Conservation (phyloP, 441 rosid genomes). For the Manihot esculenta region DNA sequence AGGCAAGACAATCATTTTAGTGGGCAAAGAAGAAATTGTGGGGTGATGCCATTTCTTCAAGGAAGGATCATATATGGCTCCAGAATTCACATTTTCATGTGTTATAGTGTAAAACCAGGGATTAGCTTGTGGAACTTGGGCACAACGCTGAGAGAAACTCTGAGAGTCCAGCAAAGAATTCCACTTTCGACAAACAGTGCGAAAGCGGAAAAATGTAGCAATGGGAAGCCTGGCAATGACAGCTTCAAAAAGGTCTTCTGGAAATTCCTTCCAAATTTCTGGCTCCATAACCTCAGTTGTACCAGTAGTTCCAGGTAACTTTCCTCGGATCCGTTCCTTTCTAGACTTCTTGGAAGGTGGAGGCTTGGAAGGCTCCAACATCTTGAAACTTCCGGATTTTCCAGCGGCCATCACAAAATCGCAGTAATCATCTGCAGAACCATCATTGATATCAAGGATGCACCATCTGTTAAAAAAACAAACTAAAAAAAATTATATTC, state of each 20-base stretch:
- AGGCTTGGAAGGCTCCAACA: slow-evolving; percentile 70
- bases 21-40: slow-evolving; percentile 61
- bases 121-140: slow-evolving; percentile 47
- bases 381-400: slow-evolving; percentile 58
- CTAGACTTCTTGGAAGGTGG: slow-evolving; percentile 69
- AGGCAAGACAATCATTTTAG: slow-evolving; percentile 75
- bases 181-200: slow-evolving; percentile 86
- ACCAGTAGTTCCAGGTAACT: slow-evolving; percentile 36
- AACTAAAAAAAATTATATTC: slow-evolving; percentile 2
- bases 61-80: slow-evolving; percentile 88
- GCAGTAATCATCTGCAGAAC: slow-evolving; percentile 64
- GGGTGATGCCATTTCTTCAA: slow-evolving; percentile 88
- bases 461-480: slow-evolving; percentile 56
- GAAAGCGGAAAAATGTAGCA: slow-evolving; percentile 79
- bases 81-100: slow-evolving; percentile 76
- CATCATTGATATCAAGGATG: slow-evolving; percentile 53
- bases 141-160: slow-evolving; percentile 74
- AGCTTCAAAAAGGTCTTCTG: slow-evolving; percentile 90
- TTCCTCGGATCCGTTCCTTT: slow-evolving; percentile 67
- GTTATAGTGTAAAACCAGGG: slow-evolving; percentile 96
- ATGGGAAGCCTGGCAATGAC: slow-evolving; percentile 90
- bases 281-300: slow-evolving; percentile 63
- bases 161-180: slow-evolving; percentile 69
- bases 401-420: slow-evolving; percentile 73
- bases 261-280: slow-evolving; percentile 91